Conservation (phyloP, 176 grass and related monocot genomes). For the Musa beccarii region DNA sequence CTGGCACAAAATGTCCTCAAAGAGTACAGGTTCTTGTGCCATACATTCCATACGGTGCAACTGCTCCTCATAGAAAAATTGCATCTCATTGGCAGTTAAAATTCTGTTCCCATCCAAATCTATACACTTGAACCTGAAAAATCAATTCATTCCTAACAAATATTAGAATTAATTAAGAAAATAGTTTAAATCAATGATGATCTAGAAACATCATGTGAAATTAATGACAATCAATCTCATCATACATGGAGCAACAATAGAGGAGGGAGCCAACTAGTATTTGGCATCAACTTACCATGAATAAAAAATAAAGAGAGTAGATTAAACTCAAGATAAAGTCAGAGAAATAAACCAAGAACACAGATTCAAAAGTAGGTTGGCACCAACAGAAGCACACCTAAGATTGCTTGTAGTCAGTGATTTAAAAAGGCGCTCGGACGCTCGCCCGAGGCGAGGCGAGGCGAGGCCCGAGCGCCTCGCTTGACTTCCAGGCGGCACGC, state of each 20-base stretch:
- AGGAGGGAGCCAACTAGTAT: not conserved
- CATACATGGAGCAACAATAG: not conserved
- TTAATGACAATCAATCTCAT: not conserved
- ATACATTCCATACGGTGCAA: conserved; percentile 98
- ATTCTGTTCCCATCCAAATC: conserved; percentile 89
- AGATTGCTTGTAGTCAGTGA: too few relatives aligned
- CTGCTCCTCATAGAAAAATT: conserved; percentile 94
- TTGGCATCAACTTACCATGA: not conserved
- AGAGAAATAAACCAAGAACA: too few relatives aligned
- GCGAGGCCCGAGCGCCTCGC: too few relatives aligned
- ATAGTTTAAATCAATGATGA: not conserved
- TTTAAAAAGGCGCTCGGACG: too few relatives aligned
- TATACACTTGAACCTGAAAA: conserved; percentile 82
- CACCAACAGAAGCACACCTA: too few relatives aligned
- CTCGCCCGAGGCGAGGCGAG: too few relatives aligned
- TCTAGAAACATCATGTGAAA: not conserved
- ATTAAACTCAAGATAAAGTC: too few relatives aligned
- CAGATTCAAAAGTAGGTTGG: too few relatives aligned
- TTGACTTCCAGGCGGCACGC: too few relatives aligned
- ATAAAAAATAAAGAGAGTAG: not conserved
- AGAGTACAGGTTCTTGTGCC: conserved; percentile 89
- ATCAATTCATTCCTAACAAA: not conserved
- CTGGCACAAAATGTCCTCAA: conserved; percentile 90
- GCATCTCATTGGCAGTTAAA: conserved; percentile 78
- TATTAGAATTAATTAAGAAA: not conserved